Percentiles rank a stretch among this genome's conserved stretches.
These are phyloP conservation scores for Pleurotus giganteus DNA, from an alignment of 768 basidiomycete species.

Conservation along the genomic window DNA sequence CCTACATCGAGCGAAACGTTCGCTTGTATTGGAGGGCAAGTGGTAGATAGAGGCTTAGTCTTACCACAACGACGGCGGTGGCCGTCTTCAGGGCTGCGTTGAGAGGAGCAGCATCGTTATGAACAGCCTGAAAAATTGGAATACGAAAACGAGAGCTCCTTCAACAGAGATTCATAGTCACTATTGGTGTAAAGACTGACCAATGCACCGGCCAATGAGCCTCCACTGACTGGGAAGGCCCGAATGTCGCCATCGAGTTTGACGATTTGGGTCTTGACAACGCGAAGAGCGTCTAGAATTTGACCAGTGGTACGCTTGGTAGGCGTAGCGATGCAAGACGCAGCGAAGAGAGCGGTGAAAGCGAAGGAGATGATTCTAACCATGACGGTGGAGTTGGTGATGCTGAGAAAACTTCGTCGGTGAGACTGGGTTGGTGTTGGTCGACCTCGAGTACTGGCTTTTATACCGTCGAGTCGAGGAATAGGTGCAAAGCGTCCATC, in stretches of 20 bases:
- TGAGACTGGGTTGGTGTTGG: too few relatives aligned
- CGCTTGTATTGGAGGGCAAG: neutral
- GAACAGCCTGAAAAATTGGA: slow-evolving; percentile 27
- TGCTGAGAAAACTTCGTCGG: neutral
- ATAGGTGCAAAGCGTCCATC: too few relatives aligned
- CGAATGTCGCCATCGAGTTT: slow-evolving; percentile 24
- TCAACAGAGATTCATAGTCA: neutral
- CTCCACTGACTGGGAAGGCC: slow-evolving; percentile 26
- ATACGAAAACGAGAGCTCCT: too few relatives aligned
- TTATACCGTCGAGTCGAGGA: too few relatives aligned
- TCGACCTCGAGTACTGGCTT: too few relatives aligned
- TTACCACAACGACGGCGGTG: slow-evolving; percentile 26
- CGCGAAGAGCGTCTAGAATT: slow-evolving; percentile 23
- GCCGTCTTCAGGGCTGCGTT: slow-evolving; percentile 18
- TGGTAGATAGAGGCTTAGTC: neutral
- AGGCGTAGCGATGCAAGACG: slow-evolving; percentile 11
- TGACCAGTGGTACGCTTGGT: slow-evolving; percentile 20
- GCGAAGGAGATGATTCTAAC: slow-evolving; percentile 4
- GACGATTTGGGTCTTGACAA: slow-evolving; percentile 19
- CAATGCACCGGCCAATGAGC: slow-evolving; percentile 20
- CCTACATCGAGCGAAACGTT: neutral
- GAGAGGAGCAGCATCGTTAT: slow-evolving; percentile 20
- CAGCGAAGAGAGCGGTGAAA: slow-evolving; percentile 10
- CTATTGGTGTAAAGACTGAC: slow-evolving; percentile 8
- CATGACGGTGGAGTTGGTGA: neutral